A percentile compares a stretch with the other conserved stretches of the same genome.
Evolutionary conservation across 1,284 basidiomycete species (phyloP).

Genomic region (Inonotus obliquus): DNA sequence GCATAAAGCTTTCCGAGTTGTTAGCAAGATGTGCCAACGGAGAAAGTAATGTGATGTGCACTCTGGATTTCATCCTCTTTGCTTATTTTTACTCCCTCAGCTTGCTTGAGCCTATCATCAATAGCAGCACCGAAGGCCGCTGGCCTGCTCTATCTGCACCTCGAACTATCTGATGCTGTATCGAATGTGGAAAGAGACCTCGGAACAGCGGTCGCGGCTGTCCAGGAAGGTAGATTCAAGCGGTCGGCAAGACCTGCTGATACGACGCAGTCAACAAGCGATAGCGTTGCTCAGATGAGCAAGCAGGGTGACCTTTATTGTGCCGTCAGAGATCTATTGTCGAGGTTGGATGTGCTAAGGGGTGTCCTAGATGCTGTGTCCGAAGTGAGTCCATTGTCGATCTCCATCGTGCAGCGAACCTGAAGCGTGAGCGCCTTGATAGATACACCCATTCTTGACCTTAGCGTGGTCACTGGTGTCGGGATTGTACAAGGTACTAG

Average conservation of each 20-base stretch:
- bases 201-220: too few species aligned
- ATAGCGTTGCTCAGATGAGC: background rate
- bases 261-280: background rate
- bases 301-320: background rate
- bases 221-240: too few species aligned
- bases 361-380: background rate
- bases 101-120: background rate
- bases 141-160: background rate
- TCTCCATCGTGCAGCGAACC: too few species aligned
- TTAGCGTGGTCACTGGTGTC: background rate
- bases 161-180: background rate
- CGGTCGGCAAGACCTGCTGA: background rate
- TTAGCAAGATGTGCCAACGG: background rate
- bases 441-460: constrained; percentile 1
- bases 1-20: background rate
- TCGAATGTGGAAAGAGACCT: background rate
- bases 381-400: background rate
- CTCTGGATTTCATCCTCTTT: too few species aligned
- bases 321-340: background rate
- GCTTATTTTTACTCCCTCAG: too few species aligned
- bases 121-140: background rate
- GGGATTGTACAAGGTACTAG: background rate
- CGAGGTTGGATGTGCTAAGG: background rate
- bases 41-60: background rate
- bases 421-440: too few species aligned